Evolutionary conservation across 306 rosid genomes (phyloP), one percentile per base, ranked within the genome.

Genomic region (Pyrus communis): DNA sequence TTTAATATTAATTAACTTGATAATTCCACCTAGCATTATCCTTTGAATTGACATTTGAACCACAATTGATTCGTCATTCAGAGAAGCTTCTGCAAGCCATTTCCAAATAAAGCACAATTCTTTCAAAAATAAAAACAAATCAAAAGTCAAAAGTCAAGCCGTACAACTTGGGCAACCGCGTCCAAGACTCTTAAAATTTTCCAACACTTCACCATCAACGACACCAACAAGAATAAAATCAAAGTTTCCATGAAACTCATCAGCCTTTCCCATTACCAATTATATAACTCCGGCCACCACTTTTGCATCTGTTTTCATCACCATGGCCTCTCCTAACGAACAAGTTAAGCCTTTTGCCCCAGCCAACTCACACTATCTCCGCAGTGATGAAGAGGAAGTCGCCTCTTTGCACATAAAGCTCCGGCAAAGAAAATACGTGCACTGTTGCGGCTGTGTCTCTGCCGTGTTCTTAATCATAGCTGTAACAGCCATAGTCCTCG

Each of bases 291-390:
- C 57, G 6, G 27, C 6, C 74, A n/a, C 62, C 67, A 67, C 38
- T 43, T 33, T 13, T 28, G 18, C 67, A 18, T 69, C n/a, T 35
- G 49, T 67, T 0, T 65, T 74, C 40, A 25, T 18, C 19, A 9
- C 25, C 61, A 21, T 57, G 25, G 27, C 61, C n/a, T 71, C 79
- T 7, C 72, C 62, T 19, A 64, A 51, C 17, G 82, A 80, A 13
- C 89, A 87, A 19, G 75, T 21, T 70, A 81, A 74, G 59, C 89
- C 91, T 65, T 68, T 83, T 65, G 82, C 87, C 27, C 78, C 83
- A 3, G 9, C 75, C 9, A 23, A 28, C 21, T 0, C 72, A 17
- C 55, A 17, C 81, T 43, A 5, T 5, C 54, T 13, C 73, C 75
- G 77, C 42, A 73, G 82, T 55, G 74, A 76, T 45, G 85, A 63